Base-by-base conservation (phyloP, 2,329 filamentous ascomycete species). In the Sporothrix mexicana region DNA sequence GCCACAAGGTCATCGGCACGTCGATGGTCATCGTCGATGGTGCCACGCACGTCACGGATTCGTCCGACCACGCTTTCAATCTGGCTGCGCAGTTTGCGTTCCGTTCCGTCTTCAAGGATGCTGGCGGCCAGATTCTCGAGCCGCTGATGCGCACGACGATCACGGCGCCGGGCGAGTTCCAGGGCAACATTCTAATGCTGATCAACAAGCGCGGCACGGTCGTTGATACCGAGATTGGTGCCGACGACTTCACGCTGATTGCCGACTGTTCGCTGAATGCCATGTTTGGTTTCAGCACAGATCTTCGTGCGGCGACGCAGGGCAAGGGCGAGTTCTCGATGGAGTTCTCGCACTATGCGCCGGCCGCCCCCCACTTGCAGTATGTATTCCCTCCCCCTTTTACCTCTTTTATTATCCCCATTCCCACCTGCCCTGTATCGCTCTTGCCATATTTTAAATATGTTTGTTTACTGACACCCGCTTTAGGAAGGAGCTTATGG, bases 61-160 rank as follows among this genome's bases (percentile, higher is more conserved):
- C 96, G 15, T 97, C 93, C 43, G 96, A 99, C 88, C 93, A 95
- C 86, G 91, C 96, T 13, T 99, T 99, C 89, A 97, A 92, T 83
- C 92, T 91, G 77, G 95, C 96, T 13, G 97, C 96, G 2, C 94
- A 97, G 82, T 93, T 97, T 85, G 96, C 96, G 36, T 99, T 99
- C 91, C 91, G 93, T 77, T 97, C 98, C 84, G 92, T 94, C 20
- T 98, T 99, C 85, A 86, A 88, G 74, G 90, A 93, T 13, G 93
- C 92, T 47, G 88, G 90, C 70, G 95, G 95, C 2, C 89, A 93
- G 78, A 91, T 99, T 10, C 89, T 99, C 49, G 96, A 99, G 83
- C 96, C 96, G 5, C 84, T 99, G 71, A 99, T 99, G 96, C 98
- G 98, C 88, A 98, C 94, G 0, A 95, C 94, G 74, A 94, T 99